These are phyloP conservation scores for Thozetella sp. DNA, from an alignment of 495 filamentous ascomycete species.

Conservation along the genomic window DNA sequence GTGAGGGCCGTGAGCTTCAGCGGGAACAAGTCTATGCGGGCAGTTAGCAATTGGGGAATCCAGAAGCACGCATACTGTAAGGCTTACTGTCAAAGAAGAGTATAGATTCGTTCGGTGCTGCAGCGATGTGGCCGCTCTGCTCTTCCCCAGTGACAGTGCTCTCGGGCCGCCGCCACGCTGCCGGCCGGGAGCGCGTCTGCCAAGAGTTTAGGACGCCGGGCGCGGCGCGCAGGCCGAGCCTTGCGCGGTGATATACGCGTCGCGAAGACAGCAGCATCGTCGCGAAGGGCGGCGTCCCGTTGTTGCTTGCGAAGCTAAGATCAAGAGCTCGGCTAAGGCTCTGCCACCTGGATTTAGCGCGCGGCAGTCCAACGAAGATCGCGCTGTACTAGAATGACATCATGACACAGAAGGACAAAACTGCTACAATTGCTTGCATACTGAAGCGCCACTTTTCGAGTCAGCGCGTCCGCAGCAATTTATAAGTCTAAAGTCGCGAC, in stretches of 20 bases:
- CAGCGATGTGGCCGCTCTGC: slow-evolving; percentile 75
- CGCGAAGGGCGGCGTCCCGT: not conserved
- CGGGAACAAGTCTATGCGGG: slow-evolving; percentile 76
- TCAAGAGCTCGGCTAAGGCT: too few relatives aligned
- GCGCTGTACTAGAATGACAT: not conserved
- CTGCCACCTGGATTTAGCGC: not conserved
- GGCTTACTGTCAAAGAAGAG: slow-evolving; percentile 86
- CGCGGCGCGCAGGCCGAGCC: not conserved
- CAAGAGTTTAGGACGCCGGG: not conserved
- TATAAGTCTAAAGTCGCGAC: too few relatives aligned
- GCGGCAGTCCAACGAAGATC: not conserved
- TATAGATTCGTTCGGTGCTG: slow-evolving; percentile 72
- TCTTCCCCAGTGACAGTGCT: slow-evolving; percentile 49
- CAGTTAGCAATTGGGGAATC: not conserved
- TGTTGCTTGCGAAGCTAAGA: not conserved
- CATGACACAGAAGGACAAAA: not conserved
- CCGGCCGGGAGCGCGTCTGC: not conserved
- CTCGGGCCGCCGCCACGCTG: slow-evolving; percentile 25
- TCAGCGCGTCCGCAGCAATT: too few relatives aligned
- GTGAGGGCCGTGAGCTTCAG: slow-evolving; percentile 69
- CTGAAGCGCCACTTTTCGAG: too few relatives aligned
- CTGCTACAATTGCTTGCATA: not conserved
- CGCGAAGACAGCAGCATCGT: not conserved
- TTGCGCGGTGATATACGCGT: not conserved
- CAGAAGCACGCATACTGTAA: not conserved